Evolutionary conservation across 192 early-diverging fungal species (phyloP).

Genomic region (Umbelopsis vinacea): DNA sequence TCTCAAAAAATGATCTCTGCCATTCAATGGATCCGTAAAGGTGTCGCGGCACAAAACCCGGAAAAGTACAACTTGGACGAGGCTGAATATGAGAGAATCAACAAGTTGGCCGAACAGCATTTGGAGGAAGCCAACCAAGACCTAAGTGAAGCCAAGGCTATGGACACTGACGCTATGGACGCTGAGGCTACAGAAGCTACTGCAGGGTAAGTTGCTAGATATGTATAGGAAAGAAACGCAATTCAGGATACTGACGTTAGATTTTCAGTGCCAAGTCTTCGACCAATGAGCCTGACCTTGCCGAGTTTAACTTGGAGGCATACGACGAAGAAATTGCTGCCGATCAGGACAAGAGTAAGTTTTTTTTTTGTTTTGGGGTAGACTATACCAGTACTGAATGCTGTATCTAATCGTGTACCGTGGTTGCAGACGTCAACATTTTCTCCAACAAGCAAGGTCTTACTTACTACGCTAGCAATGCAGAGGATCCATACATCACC

Average conservation of each 20-base stretch:
- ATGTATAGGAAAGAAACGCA: conserved; percentile 22
- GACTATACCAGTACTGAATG: not conserved
- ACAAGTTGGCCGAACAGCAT: conserved; percentile 66
- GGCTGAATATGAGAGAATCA: conserved; percentile 85
- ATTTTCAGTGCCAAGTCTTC: conserved; percentile 37
- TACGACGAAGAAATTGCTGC: conserved; percentile 85
- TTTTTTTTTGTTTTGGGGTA: too few species aligned
- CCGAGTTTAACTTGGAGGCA: conserved; percentile 89
- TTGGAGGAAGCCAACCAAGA: conserved; percentile 68
- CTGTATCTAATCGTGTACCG: not conserved
- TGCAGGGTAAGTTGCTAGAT: conserved; percentile 36
- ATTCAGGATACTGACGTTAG: not conserved
- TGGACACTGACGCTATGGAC: conserved; percentile 19
- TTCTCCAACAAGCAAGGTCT: conserved; percentile 89
- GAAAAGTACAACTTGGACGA: conserved; percentile 84
- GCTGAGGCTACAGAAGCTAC: conserved; percentile 46
- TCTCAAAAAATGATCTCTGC: conserved; percentile 83
- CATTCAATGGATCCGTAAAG: conserved; percentile 91
- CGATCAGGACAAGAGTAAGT: conserved; percentile 39
- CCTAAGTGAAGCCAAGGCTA: conserved; percentile 56
- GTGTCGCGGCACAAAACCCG: conserved; percentile 84
- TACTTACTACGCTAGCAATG: conserved; percentile 79
- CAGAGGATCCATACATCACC: conserved; percentile 88
- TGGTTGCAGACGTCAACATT: conserved; percentile 57
- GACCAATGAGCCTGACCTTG: conserved; percentile 50